A percentile compares a stretch with the other conserved stretches of the same genome.
These are phyloP conservation scores for Cladophialophora chaetospira DNA, from an alignment of 2,329 filamentous ascomycete species.

Conservation along the genomic window DNA sequence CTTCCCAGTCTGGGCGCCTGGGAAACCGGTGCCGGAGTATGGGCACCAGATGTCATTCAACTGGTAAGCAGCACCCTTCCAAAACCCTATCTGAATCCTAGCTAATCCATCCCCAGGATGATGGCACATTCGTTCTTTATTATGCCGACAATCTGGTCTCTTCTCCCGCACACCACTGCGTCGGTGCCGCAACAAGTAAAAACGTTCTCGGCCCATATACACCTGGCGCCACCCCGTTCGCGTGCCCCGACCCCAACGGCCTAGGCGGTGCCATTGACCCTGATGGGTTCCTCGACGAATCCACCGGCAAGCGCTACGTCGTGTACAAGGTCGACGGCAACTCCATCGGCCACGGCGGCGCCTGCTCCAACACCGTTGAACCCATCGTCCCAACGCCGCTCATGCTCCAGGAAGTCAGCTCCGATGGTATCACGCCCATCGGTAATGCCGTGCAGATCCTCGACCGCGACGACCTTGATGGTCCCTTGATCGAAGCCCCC, in stretches of 20 bases:
- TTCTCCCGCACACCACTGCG: constrained; percentile 52
- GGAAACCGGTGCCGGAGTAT: constrained; percentile 58
- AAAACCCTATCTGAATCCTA: not conserved
- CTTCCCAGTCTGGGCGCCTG: constrained; percentile 57
- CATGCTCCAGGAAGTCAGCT: constrained; percentile 43
- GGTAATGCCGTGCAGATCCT: constrained; percentile 59
- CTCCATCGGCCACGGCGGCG: constrained; percentile 50
- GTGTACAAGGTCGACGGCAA: constrained; percentile 70
- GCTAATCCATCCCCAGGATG: constrained; percentile 33
- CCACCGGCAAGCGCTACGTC: constrained; percentile 58
- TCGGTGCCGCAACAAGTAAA: constrained; percentile 58
- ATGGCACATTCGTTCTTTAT: constrained; percentile 62
- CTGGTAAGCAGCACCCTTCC: constrained; percentile 39
- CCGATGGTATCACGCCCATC: constrained; percentile 55
- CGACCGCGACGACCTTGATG: constrained; percentile 64
- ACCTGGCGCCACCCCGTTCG: constrained; percentile 51
- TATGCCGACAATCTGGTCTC: constrained; percentile 48
- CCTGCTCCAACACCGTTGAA: constrained; percentile 49
- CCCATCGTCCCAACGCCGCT: constrained; percentile 43
- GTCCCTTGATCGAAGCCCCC: constrained; percentile 65
- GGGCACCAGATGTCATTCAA: constrained; percentile 63
- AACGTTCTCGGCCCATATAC: constrained; percentile 56
- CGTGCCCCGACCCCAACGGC: constrained; percentile 48
- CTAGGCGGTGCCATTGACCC: constrained; percentile 66
- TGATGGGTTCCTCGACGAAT: constrained; percentile 58